Evolutionary conservation across 192 early-diverging fungal genomes (phyloP).

Genomic region (Spinellus fusiger): DNA sequence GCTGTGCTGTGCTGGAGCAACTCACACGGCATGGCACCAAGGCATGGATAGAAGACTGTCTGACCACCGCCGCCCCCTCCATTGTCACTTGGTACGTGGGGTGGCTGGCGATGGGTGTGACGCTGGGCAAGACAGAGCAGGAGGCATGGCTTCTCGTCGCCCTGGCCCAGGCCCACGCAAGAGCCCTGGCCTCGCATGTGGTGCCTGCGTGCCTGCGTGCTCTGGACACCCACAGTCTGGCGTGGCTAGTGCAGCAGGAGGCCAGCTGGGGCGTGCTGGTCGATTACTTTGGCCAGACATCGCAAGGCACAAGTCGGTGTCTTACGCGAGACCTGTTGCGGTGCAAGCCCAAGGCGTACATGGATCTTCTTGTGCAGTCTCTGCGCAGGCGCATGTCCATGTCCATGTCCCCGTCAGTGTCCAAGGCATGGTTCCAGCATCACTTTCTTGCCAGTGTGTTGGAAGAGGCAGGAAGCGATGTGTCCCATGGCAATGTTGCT

Average conservation of each 20-base stretch:
- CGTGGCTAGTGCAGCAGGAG: not conserved
- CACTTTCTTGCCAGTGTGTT: constrained; percentile 17
- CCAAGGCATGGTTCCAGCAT: constrained; percentile 14
- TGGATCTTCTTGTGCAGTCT: constrained; percentile 1
- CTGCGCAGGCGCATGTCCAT: not conserved
- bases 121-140: not conserved
- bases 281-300: constrained; percentile 15
- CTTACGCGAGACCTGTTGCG: constrained; percentile 5
- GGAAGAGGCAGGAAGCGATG: not conserved
- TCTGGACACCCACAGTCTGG: not conserved
- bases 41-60: constrained; percentile 16
- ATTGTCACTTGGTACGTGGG: constrained; percentile 11
- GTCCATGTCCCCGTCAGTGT: not conserved
- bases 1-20: constrained; percentile 2
- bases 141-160: not conserved
- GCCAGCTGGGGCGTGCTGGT: not conserved
- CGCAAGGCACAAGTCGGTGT: constrained; percentile 7
- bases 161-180: not conserved
- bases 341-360: constrained; percentile 9
- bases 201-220: constrained; percentile 10
- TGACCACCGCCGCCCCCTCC: constrained; percentile 6
- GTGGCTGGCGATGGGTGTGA: constrained; percentile 11
- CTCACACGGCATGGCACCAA: not conserved
- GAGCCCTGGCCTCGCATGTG: not conserved
- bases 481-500: not conserved